Base-by-base conservation (phyloP, 2,329 filamentous ascomycete genomes). In the Neonectria hederae region DNA sequence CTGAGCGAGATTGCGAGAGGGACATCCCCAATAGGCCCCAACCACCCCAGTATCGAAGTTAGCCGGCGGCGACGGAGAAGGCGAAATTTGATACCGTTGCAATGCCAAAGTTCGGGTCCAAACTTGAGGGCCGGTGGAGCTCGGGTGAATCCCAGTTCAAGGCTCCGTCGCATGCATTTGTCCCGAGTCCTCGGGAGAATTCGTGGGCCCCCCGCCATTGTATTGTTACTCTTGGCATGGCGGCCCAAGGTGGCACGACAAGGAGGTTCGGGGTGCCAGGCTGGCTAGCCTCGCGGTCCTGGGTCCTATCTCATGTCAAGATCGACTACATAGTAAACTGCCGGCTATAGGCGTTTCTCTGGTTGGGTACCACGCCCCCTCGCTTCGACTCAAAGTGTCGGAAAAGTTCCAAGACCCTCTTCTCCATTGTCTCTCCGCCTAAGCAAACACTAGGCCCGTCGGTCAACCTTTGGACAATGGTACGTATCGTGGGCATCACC, bases 121-220 rank as follows among this genome's bases (percentile, higher is more conserved):
- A 30, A 46, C 53, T 38, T 57, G 28, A n/a, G 21, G 28, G 8
- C 54, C 48, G 53, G 26, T 51, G 26, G 28, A 14, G 22, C n/a
- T 17, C 28, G 30, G 28, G 26, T 32, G 26, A 32, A 32, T 30
- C 26, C 45, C n/a, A 51, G 48, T 28, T 30, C 14, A 30, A 32
- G n/a, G 14, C 48, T 32, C 48, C 35, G 38, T 40, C 53, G 54
- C 10, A 24, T 45, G 54, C 10, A 24, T 45, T 19, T 22, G 49
- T 54, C 59, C 59, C 59, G 40, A 62, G 38, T 35, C 21, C 35
- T 56, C 35, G 59, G 59, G 54, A 62, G 28, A 45, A 38, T 45
- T 51, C 46, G 26, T 48, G 54, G 24, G 11, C 14, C 52, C 59
- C 58, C 46, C 46, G 43, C 40, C 24, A 30, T 14, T 38, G 32